These are phyloP conservation scores for Canariomyces notabilis DNA, from an alignment of 2,329 filamentous ascomycete genomes.

Conservation along the genomic window DNA sequence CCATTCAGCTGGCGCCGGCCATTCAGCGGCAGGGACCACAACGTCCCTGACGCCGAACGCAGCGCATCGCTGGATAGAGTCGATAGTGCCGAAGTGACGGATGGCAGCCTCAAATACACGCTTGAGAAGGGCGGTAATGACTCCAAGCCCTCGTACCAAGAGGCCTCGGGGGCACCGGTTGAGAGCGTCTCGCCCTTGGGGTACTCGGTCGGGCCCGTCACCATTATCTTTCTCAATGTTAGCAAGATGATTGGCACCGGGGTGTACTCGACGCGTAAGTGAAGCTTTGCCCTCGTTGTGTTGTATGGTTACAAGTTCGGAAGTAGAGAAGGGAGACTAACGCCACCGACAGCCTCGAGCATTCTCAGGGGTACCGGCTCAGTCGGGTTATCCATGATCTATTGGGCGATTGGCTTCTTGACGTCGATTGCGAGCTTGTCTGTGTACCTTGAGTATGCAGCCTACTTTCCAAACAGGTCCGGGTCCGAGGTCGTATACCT, in stretches of 20 bases:
- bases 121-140: slow-evolving; percentile 36
- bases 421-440: slow-evolving; percentile 51
- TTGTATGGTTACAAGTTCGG: background rate
- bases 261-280: slow-evolving; percentile 55
- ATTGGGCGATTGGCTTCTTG: slow-evolving; percentile 59
- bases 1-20: too few species aligned
- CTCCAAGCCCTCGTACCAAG: slow-evolving; percentile 47
- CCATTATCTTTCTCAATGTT: slow-evolving; percentile 55
- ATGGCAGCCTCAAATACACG: slow-evolving; percentile 24
- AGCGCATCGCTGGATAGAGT: too few species aligned
- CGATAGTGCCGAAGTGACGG: slow-evolving; percentile 16
- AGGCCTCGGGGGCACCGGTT: slow-evolving; percentile 57
- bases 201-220: slow-evolving; percentile 51
- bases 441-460: slow-evolving; percentile 59
- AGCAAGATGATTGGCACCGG: slow-evolving; percentile 61
- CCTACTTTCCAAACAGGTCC: slow-evolving; percentile 62
- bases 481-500: slow-evolving; percentile 64
- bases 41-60: too few species aligned
- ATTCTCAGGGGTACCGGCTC: slow-evolving; percentile 58
- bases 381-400: slow-evolving; percentile 57
- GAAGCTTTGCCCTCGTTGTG: slow-evolving; percentile 21
- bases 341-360: slow-evolving; percentile 45
- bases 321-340: background rate
- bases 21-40: too few species aligned
- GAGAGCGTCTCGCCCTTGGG: slow-evolving; percentile 56